Conservation (phyloP, 2,329 filamentous ascomycete genomes). For the Cladosporium sp. region DNA sequence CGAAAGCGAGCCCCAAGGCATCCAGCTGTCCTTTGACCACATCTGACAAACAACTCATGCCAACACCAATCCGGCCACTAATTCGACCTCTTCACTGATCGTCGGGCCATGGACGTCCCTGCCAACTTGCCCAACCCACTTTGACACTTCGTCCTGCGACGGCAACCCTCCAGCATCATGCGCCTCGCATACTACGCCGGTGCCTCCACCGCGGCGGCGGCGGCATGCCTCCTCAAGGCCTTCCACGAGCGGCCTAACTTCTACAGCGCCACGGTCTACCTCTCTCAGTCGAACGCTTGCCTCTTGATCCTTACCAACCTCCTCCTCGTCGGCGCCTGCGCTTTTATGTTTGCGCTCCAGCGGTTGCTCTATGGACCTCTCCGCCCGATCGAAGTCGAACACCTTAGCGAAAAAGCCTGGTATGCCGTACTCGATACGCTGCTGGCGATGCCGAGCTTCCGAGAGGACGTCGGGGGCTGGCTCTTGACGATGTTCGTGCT, state of each 20-base stretch:
- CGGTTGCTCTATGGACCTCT: constrained; percentile 84
- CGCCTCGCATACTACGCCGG: constrained; percentile 30
- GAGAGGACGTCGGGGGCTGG: constrained; percentile 89
- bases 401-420: constrained; percentile 96
- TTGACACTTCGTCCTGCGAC: constrained; percentile 10
- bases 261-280: constrained; percentile 94
- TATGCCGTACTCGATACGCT: constrained; percentile 96
- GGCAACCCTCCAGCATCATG: constrained; percentile 17
- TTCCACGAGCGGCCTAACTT: constrained; percentile 96
- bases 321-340: constrained; percentile 71
- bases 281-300: constrained; percentile 93
- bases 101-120: constrained; percentile 11
- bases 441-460: constrained; percentile 95
- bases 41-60: neutral
- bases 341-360: constrained; percentile 79
- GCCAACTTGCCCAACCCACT: constrained; percentile 8
- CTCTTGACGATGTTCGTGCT: constrained; percentile 95
- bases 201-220: constrained; percentile 74
- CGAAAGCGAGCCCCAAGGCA: neutral
- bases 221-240: constrained; percentile 76
- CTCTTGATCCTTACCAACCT: constrained; percentile 92
- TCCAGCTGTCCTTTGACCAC: constrained; percentile 1
- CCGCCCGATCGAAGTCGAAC: constrained; percentile 90
- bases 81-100: constrained; percentile 8
- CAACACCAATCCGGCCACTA: neutral